Evolutionary conservation across 371 early-diverging fungal species (phyloP).

Genomic region (Mortierella sp.): DNA sequence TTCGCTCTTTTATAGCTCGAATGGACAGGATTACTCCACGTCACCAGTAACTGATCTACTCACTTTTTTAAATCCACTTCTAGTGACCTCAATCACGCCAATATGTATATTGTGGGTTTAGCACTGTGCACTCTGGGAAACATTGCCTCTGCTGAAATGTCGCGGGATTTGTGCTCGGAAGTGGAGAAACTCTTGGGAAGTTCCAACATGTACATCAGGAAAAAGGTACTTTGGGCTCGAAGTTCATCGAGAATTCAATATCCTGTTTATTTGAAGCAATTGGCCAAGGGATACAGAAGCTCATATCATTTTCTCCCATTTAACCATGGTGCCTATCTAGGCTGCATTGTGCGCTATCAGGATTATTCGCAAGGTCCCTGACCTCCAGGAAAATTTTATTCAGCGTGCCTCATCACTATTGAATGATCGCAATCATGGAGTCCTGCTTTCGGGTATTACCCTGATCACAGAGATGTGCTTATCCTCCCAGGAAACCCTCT

Average conservation of each 20-base stretch:
- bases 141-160: constrained; percentile 95
- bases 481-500: constrained; percentile 74
- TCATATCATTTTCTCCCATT: not conserved
- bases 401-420: constrained; percentile 79
- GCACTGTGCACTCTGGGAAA: constrained; percentile 96
- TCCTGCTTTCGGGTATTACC: constrained; percentile 92
- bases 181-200: constrained; percentile 93
- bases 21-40: constrained; percentile 14
- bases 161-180: constrained; percentile 94
- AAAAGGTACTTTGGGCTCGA: constrained; percentile 80
- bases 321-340: constrained; percentile 50
- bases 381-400: constrained; percentile 89
- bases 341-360: constrained; percentile 95
- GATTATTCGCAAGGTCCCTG: constrained; percentile 93
- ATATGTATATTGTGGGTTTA: constrained; percentile 96
- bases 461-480: constrained; percentile 92
- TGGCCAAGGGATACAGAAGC: not conserved
- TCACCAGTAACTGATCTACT: constrained; percentile 14
- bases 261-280: not conserved
- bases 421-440: constrained; percentile 96
- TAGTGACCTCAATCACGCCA: constrained; percentile 94
- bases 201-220: constrained; percentile 93
- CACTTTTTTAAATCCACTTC: constrained; percentile 8
- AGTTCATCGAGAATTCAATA: not conserved
- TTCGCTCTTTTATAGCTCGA: not conserved